Base-by-base conservation (phyloP, 2,329 filamentous ascomycete genomes). In the Penicillium sp. region DNA sequence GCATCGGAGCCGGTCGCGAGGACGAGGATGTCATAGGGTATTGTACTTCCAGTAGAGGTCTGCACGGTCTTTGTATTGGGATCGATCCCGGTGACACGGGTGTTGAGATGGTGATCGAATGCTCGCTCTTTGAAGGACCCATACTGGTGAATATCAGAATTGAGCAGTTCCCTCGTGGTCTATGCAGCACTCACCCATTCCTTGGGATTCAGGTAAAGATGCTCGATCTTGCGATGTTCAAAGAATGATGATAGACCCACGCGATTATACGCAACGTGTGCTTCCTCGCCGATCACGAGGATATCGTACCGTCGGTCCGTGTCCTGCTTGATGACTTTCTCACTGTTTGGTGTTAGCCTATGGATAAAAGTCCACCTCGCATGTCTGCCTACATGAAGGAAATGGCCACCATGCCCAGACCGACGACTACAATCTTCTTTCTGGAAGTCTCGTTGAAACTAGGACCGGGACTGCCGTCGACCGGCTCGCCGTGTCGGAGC, bases 191-290 rank as follows among this genome's bases (percentile, higher is more conserved):
- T 48, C 71, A 89, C 88, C 89, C 91, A 95, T 79, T 90, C 86
- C 61, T 82, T 78, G 0, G 90, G 87, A 63, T 95, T 95, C 28
- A 96, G 78, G 67, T 95, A 95, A n/a, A 96, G 71, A 59, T 91
- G 89, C 72, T 95, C 89, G 36, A 94, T 87, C 61, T 87, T 82
- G 46, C 90, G 82, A 72, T 95, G 90, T 61, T 90, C 85, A 68
- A 96, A 96, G 77, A 92, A 96, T 53, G 86, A 89, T 3, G 90
- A 95, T 45, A 96, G 78, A 3, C 91, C 91, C 27, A 96, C 91
- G 51, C 92, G 85, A 69, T 96, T 96, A 71, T 96, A 96, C 18
- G 91, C 91, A 48, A 95, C 76, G 74, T 96, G 88, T 18, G 87
- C 78, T 68, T 96, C 91, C 64, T 96, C 91, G 55, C 91, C 91